Base-by-base conservation (phyloP, 140 eudicot species). In the Erigeron philadelphicus region DNA sequence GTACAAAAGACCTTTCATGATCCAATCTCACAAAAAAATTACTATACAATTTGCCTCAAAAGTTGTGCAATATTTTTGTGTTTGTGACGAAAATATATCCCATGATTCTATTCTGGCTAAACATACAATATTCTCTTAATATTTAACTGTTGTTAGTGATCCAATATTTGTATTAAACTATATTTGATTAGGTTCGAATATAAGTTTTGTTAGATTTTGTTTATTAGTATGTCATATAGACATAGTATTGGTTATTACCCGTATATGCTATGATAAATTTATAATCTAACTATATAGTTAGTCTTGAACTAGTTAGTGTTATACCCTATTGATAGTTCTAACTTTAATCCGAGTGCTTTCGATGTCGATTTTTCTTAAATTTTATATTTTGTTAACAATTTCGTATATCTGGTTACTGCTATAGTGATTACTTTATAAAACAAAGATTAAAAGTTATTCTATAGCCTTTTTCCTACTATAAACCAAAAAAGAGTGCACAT, bases 1-100 rank as follows among this genome's bases (percentile, higher is more conserved):
- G 80, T 69, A 76, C 76, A 21, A 76, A 61, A 61, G 71, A 54
- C 76, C 45, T 71, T 69, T 47, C 40, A 68, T 76, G 81, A 77
- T 77, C 81, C 70, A 73, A 72, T 77, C 81, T 77, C 74, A 44
- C 71, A 15, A 15, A 41, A 52, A 12, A 76, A 21, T 21, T 21
- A 21, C 25, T 18, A 49, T 64, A 52, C 40, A 64, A 64, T 53
- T 46, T 17, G 5, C 70, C 50, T 75, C 17, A 71, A 77, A 70
- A 77, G 81, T 6, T 48, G 81, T 66, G 81, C 77, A 56, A 38
- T 65, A 31, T 40, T 71, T 71, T 43, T 55, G 23, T 45, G 7
- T 54, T 45, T 77, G 12, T 68, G 17, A 4, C 11, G 9, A 57
- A 45, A 77, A 35, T 7, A 46, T 18, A 11, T 1, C 47, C 46